Evolutionary conservation across 2,329 filamentous ascomycete species (phyloP).

Genomic region (Colletotrichum sp.): DNA sequence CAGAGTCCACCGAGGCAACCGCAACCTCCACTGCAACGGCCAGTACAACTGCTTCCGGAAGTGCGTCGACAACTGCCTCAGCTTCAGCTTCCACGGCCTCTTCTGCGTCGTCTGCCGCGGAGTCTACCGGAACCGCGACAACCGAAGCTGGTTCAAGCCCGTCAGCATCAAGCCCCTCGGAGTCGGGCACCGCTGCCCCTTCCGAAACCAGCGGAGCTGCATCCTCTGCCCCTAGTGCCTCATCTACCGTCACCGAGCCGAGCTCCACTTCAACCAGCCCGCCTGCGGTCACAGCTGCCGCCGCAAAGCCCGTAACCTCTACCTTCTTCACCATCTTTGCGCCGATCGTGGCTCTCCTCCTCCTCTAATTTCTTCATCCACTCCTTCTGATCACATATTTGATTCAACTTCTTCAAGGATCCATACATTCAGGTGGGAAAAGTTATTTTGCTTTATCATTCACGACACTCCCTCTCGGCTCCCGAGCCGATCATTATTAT

Average conservation of each 20-base stretch:
- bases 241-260: neutral
- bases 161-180: neutral
- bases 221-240: neutral
- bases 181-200: neutral
- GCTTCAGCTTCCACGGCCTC: neutral
- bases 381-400: neutral
- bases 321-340: constrained; percentile 1
- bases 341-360: constrained; percentile 6
- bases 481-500: neutral
- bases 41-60: neutral
- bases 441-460: neutral
- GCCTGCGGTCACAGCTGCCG: neutral
- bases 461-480: constrained; percentile 1
- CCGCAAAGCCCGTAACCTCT: neutral
- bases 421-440: neutral
- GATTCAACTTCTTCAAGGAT: neutral
- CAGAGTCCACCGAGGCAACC: neutral
- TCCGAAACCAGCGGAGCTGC: neutral
- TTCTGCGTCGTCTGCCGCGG: neutral
- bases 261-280: neutral
- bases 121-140: neutral
- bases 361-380: neutral
- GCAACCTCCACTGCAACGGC: neutral
- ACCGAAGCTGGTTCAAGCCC: neutral
- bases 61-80: neutral